A percentile compares a stretch with the other conserved stretches of the same genome.
Evolutionary conservation across 2,329 filamentous ascomycete species (phyloP).

Genomic region (Aspergillus niger): DNA sequence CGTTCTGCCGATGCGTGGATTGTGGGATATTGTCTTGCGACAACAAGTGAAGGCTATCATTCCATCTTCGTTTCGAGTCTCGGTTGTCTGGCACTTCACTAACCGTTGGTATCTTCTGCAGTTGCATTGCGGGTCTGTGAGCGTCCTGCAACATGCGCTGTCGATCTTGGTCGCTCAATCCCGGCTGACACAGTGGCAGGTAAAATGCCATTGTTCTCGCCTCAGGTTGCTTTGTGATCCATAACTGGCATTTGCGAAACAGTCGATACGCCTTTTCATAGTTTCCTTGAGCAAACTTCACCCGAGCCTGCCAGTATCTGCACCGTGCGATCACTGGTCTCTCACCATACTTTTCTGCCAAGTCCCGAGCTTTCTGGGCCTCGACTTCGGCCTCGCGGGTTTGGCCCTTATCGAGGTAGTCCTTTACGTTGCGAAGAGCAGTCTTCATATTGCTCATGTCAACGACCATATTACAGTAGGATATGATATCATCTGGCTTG

Average conservation of each 20-base stretch:
- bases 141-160: neutral
- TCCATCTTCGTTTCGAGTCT: neutral
- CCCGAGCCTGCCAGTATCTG: conserved; percentile 31
- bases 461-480: conserved; percentile 1
- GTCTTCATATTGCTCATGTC: conserved; percentile 1
- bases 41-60: neutral
- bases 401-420: neutral
- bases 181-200: neutral
- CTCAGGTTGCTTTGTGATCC: neutral
- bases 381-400: conserved; percentile 12
- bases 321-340: conserved; percentile 19
- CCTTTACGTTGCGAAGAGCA: neutral
- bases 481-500: neutral
- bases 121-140: neutral
- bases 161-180: neutral
- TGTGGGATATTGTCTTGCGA: neutral
- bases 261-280: conserved; percentile 12
- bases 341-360: conserved; percentile 11
- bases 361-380: conserved; percentile 7
- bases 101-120: neutral
- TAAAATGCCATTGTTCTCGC: neutral
- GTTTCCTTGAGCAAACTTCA: conserved; percentile 23
- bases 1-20: neutral
- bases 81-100: neutral
- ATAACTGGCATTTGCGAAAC: neutral